These are phyloP conservation scores for Scheffersomyces amazonensis DNA, from an alignment of 805 yeast species.

Conservation along the genomic window DNA sequence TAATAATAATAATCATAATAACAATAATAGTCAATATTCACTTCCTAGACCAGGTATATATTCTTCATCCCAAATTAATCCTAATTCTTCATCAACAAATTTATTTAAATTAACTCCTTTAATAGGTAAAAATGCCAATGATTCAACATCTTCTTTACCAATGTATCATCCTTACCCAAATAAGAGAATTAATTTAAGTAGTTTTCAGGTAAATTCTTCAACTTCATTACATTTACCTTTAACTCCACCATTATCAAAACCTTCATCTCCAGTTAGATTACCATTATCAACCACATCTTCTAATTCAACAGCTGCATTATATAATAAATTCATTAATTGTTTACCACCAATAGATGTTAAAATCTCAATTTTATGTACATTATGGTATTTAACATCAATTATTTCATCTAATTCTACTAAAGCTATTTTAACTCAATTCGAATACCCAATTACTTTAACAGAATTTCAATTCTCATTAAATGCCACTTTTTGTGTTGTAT, in stretches of 20 bases:
- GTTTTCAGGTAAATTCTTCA: conserved; percentile 8
- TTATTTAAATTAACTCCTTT: conserved; percentile 15
- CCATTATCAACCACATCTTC: background rate
- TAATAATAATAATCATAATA: background rate
- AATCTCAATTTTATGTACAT: conserved; percentile 48
- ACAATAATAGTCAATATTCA: background rate
- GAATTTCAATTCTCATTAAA: conserved; percentile 83
- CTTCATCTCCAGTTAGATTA: conserved; percentile 6
- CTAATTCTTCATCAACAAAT: conserved; percentile 34
- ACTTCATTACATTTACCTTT: conserved; percentile 1
- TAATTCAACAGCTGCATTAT: background rate
- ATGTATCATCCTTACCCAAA: conserved; percentile 2
- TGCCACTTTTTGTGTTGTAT: conserved; percentile 52
- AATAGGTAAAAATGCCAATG: conserved; percentile 3
- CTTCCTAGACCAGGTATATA: conserved; percentile 1
- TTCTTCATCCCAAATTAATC: conserved; percentile 22
- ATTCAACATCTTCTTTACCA: background rate
- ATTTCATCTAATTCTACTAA: conserved; percentile 81
- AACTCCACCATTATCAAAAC: conserved; percentile 3
- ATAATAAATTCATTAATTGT: conserved; percentile 6
- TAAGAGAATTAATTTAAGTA: conserved; percentile 3
- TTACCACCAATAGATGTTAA: conserved; percentile 23
- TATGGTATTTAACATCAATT: conserved; percentile 83
- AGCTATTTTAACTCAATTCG: conserved; percentile 63
- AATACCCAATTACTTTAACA: conserved; percentile 85